Percentiles rank a stretch among this genome's conserved stretches.
These are phyloP conservation scores for Pseudocercospora fijiensis DNA, from an alignment of 2,329 filamentous ascomycete species.

Conservation along the genomic window DNA sequence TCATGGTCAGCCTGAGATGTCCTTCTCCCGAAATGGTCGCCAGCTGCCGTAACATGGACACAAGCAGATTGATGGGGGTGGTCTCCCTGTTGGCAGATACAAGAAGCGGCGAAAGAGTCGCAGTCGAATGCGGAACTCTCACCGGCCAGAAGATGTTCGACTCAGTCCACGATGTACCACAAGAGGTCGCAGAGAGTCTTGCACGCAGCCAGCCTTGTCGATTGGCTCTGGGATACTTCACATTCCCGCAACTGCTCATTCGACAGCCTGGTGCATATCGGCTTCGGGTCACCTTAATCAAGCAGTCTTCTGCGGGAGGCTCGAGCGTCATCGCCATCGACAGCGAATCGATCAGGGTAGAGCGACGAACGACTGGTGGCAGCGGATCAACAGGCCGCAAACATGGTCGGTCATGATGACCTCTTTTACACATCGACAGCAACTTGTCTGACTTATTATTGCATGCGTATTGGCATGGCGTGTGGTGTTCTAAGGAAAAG, in stretches of 20 bases:
- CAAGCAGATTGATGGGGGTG: constrained; percentile 33
- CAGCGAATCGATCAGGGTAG: constrained; percentile 36
- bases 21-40: constrained; percentile 28
- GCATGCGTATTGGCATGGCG: constrained; percentile 18
- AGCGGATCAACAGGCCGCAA: constrained; percentile 18
- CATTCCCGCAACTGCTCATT: constrained; percentile 36
- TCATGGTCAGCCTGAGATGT: constrained; percentile 34
- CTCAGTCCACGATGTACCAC: constrained; percentile 34
- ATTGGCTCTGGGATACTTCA: constrained; percentile 35
- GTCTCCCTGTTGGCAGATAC: constrained; percentile 34
- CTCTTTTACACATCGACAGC: constrained; percentile 14
- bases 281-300: constrained; percentile 34
- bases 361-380: constrained; percentile 23
- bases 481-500: constrained; percentile 14
- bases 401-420: constrained; percentile 17
- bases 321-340: constrained; percentile 31
- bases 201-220: constrained; percentile 33
- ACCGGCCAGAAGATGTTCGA: constrained; percentile 38
- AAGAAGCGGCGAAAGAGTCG: constrained; percentile 32
- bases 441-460: constrained; percentile 4
- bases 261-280: constrained; percentile 36
- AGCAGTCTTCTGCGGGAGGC: constrained; percentile 30
- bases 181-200: constrained; percentile 30
- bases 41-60: constrained; percentile 30
- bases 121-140: constrained; percentile 33